Percentiles rank a stretch among this genome's conserved stretches.
These are phyloP conservation scores for Neurospora sp. DNA, from an alignment of 495 filamentous ascomycete species.

Conservation along the genomic window DNA sequence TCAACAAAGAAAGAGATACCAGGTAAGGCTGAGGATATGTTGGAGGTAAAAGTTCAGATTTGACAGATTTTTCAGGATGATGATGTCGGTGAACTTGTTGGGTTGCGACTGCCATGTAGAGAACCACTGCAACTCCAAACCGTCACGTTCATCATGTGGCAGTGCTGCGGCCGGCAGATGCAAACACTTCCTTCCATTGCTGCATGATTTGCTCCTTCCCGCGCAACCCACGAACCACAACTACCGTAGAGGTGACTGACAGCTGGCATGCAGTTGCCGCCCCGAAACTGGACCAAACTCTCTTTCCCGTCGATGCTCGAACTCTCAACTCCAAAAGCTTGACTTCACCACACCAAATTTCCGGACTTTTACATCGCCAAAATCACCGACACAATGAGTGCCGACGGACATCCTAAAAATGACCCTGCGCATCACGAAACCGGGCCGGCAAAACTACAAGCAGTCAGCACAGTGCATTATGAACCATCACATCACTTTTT, in stretches of 20 bases:
- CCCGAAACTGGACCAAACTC: not conserved
- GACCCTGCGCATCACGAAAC: not conserved
- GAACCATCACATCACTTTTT: too few species aligned
- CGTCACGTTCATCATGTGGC: not conserved
- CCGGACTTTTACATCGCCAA: not conserved
- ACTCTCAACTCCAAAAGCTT: not conserved
- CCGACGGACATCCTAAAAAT: not conserved
- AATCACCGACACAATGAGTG: not conserved
- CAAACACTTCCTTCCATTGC: not conserved
- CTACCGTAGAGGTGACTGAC: not conserved
- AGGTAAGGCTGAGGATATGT: not conserved
- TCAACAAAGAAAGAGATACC: not conserved
- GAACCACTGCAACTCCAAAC: not conserved
- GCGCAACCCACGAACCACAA: not conserved
- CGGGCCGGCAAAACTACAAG: not conserved
- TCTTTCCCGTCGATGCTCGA: not conserved
- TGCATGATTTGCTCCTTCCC: not conserved
- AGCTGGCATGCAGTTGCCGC: not conserved
- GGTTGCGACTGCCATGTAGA: not conserved
- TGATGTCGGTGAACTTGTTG: not conserved
- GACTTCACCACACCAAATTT: not conserved
- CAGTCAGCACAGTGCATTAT: not conserved
- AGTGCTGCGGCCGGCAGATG: not conserved
- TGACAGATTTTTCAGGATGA: not conserved
- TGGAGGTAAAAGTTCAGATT: not conserved